phyloP scores from a whole-genome alignment of 2,329 filamentous ascomycete species.

The Pseudogymnoascus sp. region DNA sequence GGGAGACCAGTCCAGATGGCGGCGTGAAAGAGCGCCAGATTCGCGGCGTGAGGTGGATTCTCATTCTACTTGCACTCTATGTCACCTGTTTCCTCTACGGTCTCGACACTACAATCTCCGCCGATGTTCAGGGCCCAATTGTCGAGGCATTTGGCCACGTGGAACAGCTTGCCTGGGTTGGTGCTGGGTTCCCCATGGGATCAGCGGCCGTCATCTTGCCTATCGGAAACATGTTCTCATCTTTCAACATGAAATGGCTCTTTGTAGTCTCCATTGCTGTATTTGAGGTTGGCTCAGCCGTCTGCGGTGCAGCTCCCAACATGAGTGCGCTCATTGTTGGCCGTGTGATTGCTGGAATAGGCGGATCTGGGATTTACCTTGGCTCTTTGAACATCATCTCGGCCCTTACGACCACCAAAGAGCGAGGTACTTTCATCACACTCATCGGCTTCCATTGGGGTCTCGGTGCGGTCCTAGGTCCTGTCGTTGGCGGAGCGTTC shows the following conservation, averaged over 20 bases:
- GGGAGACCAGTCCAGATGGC: no score
- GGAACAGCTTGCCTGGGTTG: constrained; percentile 25
- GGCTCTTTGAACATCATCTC: constrained; percentile 36
- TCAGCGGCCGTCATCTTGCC: constrained; percentile 24
- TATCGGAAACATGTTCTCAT: constrained; percentile 17
- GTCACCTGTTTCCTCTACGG: neutral
- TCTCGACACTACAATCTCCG: constrained; percentile 18
- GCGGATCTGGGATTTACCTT: constrained; percentile 35
- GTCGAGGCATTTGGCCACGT: constrained; percentile 23
- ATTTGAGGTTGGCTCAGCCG: constrained; percentile 22
- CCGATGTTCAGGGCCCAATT: constrained; percentile 26
- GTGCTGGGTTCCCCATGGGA: constrained; percentile 26
- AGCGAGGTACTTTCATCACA: constrained; percentile 13
- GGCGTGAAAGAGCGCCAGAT: no score
- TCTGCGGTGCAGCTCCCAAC: constrained; percentile 25
- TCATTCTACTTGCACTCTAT: neutral
- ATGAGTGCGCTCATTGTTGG: constrained; percentile 39
- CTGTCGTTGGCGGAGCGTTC: constrained; percentile 26
- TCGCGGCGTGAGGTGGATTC: no score
- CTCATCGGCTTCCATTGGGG: constrained; percentile 20
- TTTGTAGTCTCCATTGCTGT: constrained; percentile 17
- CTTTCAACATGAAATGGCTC: constrained; percentile 23
- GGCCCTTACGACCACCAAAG: constrained; percentile 20
- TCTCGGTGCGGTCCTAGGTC: constrained; percentile 11
- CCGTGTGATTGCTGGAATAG: constrained; percentile 34